A percentile compares a stretch with the other conserved stretches of the same genome.
Evolutionary conservation across 2,329 filamentous ascomycete species (phyloP).

Genomic region (Diaporthe amygdali): DNA sequence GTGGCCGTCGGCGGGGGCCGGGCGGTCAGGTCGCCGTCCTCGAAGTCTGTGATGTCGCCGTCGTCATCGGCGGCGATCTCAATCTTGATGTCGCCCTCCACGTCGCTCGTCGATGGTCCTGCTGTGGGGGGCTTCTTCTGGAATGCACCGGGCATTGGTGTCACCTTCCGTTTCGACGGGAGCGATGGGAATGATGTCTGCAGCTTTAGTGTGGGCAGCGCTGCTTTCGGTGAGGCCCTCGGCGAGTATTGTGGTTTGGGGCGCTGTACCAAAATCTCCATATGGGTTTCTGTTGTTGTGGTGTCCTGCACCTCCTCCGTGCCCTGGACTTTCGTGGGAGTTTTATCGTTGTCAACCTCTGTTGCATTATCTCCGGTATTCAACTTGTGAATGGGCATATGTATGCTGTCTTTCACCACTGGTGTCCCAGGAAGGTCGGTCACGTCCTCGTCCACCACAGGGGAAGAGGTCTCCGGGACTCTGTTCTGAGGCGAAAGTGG

Average conservation of each 20-base stretch:
- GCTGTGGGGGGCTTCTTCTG: neutral
- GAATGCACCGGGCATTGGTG: constrained; percentile 7
- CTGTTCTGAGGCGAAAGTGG: neutral
- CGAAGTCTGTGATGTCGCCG: constrained; percentile 35
- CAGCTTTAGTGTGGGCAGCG: constrained; percentile 23
- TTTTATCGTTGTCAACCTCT: neutral
- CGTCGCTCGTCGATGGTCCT: neutral
- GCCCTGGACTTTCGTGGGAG: neutral
- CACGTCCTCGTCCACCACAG: neutral
- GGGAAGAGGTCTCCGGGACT: neutral
- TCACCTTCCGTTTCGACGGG: constrained; percentile 7
- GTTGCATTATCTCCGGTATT: neutral
- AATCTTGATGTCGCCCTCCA: constrained; percentile 28
- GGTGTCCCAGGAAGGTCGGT: neutral
- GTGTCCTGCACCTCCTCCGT: neutral
- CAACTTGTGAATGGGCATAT: neutral
- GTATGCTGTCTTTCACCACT: neutral
- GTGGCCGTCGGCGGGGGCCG: constrained; percentile 35
- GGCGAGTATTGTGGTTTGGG: neutral
- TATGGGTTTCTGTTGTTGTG: neutral
- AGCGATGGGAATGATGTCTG: constrained; percentile 36
- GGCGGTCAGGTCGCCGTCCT: constrained; percentile 45
- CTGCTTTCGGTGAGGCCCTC: constrained; percentile 7
- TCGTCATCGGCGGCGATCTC: constrained; percentile 31
- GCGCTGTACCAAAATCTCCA: neutral